Evolutionary conservation across 441 rosid species (phyloP).

Genomic region (Kokia cookei): DNA sequence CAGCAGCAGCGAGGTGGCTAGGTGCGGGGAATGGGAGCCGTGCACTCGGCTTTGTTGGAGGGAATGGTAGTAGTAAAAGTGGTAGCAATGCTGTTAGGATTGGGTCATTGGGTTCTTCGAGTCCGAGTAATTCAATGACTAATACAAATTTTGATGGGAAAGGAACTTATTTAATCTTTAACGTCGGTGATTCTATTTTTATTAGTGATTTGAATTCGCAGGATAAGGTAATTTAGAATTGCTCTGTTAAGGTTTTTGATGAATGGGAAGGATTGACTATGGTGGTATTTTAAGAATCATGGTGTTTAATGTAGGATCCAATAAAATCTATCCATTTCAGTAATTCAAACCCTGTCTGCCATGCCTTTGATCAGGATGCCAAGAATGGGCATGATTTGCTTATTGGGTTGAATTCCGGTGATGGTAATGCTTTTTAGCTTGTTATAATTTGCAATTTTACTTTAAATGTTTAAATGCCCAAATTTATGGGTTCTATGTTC

Average conservation of each 20-base stretch:
- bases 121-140: constrained; percentile 49
- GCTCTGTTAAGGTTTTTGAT: constrained; percentile 10
- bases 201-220: constrained; percentile 96
- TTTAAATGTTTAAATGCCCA: constrained; percentile 10
- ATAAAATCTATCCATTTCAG: constrained; percentile 91
- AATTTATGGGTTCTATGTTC: constrained; percentile 24
- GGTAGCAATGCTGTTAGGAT: constrained; percentile 59
- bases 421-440: constrained; percentile 53
- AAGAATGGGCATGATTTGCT: constrained; percentile 98
- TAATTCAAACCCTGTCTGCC: constrained; percentile 87
- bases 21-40: constrained; percentile 90
- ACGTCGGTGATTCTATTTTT: constrained; percentile 89
- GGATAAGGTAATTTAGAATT: constrained; percentile 65
- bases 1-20: constrained; percentile 85
- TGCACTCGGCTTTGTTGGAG: constrained; percentile 85
- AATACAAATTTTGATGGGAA: constrained; percentile 90
- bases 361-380: constrained; percentile 90
- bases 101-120: constrained; percentile 72
- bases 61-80: constrained; percentile 81
- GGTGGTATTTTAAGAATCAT: background rate
- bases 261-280: background rate
- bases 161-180: constrained; percentile 94
- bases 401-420: constrained; percentile 86
- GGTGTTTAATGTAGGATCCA: constrained; percentile 66
- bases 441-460: constrained; percentile 12